Evolutionary conservation across 2,329 filamentous ascomycete species (phyloP), one percentile per base, ranked within the genome.

Genomic region (Aspergillus intermedius): DNA sequence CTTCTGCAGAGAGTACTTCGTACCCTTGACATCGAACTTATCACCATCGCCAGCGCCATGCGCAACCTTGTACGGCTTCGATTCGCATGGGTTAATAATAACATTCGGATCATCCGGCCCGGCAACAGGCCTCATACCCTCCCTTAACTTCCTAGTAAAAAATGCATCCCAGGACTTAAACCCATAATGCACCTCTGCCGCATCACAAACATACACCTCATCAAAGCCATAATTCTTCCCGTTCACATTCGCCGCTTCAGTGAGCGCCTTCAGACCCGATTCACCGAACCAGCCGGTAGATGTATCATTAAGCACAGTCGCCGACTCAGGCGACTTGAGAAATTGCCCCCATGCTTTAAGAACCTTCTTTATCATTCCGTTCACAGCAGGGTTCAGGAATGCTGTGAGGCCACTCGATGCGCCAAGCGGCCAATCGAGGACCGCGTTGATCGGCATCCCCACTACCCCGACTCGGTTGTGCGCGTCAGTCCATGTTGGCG

Each of bases 141-240:
- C 72, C 12, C 66, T 73, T 46, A 86, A 74, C 5, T 70, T 50
- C 9, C 84, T 76, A 0, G 80, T 84, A 68, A 87, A 87, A 67
- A 86, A 87, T 58, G 80, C 71, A 49, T 87, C 83, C 84, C 84
- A 87, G 0, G 80, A 84, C 49, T 72, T 78, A 70, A 73, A 87
- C n/a, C 84, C 83, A 52, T 61, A 57, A 30, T 30, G 10, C 25
- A 65, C 51, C 3, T 53, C 55, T 0, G 46, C 15, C 0, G 56
- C 53, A n/a, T 60, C 51, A 22, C 53, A 59, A 19, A 57, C 39
- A 40, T 51, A 60, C 44, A 56, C 28, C 10, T 57, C 52, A 12
- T 57, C 54, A 17, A 59, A 59, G 7, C 46, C 34, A 10, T 50
- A 22, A 5, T 35, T 25, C 19, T 28, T 47, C 19, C 22, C 15